Base-by-base conservation (phyloP, 306 rosid species). In the Adenanthera pavonina region DNA sequence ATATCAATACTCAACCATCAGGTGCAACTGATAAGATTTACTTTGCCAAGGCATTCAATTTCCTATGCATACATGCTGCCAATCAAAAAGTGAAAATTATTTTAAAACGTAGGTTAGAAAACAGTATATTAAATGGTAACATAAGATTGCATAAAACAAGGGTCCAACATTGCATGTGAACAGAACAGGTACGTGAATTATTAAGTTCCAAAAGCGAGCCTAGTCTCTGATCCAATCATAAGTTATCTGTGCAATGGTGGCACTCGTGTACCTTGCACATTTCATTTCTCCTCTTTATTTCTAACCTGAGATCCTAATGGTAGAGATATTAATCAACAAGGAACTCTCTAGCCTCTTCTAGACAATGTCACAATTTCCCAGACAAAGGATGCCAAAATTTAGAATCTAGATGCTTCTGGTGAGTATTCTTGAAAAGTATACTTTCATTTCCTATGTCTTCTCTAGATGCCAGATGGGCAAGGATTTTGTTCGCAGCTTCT, bases 11-110 rank as follows among this genome's bases (percentile, higher is more conserved):
- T 38, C 5, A 38, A 38, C 41, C 41, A 38, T 38, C 4, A 38
- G 41, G 41, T 38, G 69, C 53, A 75, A 52, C 35, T 30, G 15
- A 61, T 12, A 7, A 51, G 41, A 34, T 30, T 57, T 69, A 40
- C 59, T 40, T 68, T 14, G 47, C 76, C 56, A 78, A 56, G 40
- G 36, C 34, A 54, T 69, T 78, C 43, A 68, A 41, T 69, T 41
- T 56, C 12, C 54, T 38, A 78, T 51, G 20, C 67, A 61, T 35
- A 52, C 8, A 66, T 41, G 41, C 5, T 38, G 41, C 2, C 41
- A 38, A 38, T 38, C 41, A 38, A 38, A 38, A 38, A 38, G 5
- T 38, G 41, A 38, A 38, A 38, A 38, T 38, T 5, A 38, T 38
- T 38, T 38, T 38, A 38, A 38, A 38, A 38, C 5, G 4, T 5